These are phyloP conservation scores for Digitaria exilis DNA, from an alignment of 202 grass and related monocot genomes.

Conservation along the genomic window DNA sequence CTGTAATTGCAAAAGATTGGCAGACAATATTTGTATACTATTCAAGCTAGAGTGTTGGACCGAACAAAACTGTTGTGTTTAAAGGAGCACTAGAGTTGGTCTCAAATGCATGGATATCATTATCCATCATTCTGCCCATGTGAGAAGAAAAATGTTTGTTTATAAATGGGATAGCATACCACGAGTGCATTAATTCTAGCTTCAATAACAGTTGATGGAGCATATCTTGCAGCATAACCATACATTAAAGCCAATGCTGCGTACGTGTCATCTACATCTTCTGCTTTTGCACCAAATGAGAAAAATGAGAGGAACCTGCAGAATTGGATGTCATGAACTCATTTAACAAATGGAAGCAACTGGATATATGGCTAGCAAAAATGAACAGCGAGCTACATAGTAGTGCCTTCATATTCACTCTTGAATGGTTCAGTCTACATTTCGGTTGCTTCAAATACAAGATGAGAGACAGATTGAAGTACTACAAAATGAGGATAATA, in stretches of 20 bases:
- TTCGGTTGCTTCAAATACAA: slow-evolving; percentile 31
- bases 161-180: slow-evolving; percentile 54
- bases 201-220: slow-evolving; percentile 98
- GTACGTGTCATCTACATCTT: slow-evolving; percentile 95
- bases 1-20: background rate
- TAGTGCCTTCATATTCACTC: background rate
- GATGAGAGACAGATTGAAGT: slow-evolving; percentile 13
- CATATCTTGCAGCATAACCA: slow-evolving; percentile 99
- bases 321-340: slow-evolving; percentile 38
- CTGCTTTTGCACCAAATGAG: slow-evolving; percentile 68
- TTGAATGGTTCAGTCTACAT: slow-evolving; percentile 2
- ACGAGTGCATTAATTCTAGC: slow-evolving; percentile 97
- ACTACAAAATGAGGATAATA: slow-evolving; percentile 5
- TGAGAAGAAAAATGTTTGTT: slow-evolving; percentile 8
- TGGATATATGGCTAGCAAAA: slow-evolving; percentile 33
- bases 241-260: slow-evolving; percentile 98
- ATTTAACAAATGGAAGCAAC: slow-evolving; percentile 41
- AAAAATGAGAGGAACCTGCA: slow-evolving; percentile 87
- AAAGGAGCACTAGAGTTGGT: background rate
- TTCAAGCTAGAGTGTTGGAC: background rate
- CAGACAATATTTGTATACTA: background rate
- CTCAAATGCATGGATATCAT: slow-evolving; percentile 15
- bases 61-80: background rate
- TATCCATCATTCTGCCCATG: slow-evolving; percentile 15
- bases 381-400: slow-evolving; percentile 31